Conservation (phyloP, 768 basidiomycete genomes). For the Zangia roseola region DNA sequence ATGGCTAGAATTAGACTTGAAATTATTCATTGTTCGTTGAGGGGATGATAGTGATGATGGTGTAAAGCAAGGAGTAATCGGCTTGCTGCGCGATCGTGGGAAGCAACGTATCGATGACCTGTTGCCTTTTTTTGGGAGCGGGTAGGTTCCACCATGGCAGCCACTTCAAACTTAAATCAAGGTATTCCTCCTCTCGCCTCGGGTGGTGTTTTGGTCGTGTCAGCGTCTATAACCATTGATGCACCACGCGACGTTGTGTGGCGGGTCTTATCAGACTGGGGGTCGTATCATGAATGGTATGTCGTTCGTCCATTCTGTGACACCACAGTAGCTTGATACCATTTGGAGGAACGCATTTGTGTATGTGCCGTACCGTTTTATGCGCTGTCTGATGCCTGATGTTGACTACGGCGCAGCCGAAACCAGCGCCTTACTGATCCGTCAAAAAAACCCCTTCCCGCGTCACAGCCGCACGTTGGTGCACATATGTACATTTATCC, state of each 20-base stretch:
- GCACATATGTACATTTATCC: constrained; percentile 44
- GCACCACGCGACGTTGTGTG: constrained; percentile 63
- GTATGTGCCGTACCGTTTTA: constrained; percentile 36
- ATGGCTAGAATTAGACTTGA: neutral
- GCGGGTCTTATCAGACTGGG: constrained; percentile 59
- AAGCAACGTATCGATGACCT: too few species aligned
- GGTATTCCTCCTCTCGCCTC: constrained; percentile 40
- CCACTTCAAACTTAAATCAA: neutral
- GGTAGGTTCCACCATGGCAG: too few species aligned
- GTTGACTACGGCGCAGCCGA: constrained; percentile 37
- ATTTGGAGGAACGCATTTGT: constrained; percentile 64
- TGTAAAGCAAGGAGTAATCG: too few species aligned
- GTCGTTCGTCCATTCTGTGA: constrained; percentile 8
- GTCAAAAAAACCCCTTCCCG: constrained; percentile 36
- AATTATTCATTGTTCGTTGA: constrained; percentile 2
- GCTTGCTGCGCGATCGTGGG: too few species aligned
- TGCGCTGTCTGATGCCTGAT: neutral
- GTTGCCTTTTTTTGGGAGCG: too few species aligned
- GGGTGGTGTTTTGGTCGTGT: constrained; percentile 46
- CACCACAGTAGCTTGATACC: neutral
- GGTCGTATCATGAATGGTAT: constrained; percentile 62
- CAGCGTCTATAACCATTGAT: constrained; percentile 52
- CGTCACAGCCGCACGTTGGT: constrained; percentile 47
- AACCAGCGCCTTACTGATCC: constrained; percentile 46
- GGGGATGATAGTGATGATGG: neutral